Percentiles rank a stretch among this genome's conserved stretches.
These are phyloP conservation scores for Coccomyxa subellipsoidea DNA, from an alignment of 163 green algal genomes.

Conservation along the genomic window DNA sequence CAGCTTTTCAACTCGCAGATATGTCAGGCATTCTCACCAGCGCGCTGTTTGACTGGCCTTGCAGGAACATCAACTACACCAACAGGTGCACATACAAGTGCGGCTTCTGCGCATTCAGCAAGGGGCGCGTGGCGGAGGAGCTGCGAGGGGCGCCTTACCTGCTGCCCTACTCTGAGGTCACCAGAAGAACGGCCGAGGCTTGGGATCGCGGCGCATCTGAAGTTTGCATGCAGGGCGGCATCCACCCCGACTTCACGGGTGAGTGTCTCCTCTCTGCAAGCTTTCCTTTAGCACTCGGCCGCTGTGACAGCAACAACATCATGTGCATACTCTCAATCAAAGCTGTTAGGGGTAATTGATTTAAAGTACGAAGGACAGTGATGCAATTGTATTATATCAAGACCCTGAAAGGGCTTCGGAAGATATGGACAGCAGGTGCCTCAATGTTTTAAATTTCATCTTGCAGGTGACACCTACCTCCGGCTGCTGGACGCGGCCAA, in stretches of 20 bases:
- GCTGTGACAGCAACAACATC: no score
- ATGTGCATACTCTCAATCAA: no score
- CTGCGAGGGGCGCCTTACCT: slow-evolving; percentile 76
- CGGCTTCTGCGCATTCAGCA: slow-evolving; percentile 77
- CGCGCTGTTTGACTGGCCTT: no score
- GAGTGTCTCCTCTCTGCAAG: not conserved
- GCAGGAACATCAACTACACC: slow-evolving; percentile 91
- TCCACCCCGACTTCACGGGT: slow-evolving; percentile 86
- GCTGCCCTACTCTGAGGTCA: slow-evolving; percentile 68
- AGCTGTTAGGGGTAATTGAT: no score
- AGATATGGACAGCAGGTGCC: not conserved
- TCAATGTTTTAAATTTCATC: not conserved
- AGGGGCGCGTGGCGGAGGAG: slow-evolving; percentile 44
- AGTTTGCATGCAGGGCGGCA: slow-evolving; percentile 83
- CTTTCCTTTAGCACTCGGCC: no score
- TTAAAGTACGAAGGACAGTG: no score
- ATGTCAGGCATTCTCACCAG: no score
- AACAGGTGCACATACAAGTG: slow-evolving; percentile 45
- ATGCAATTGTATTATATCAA: no score
- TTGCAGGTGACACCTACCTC: slow-evolving; percentile 21
- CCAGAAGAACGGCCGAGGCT: slow-evolving; percentile 62
- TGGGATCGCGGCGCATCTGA: slow-evolving; percentile 81
- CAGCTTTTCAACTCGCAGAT: no score
- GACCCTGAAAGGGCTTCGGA: no score
- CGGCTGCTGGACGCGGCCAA: slow-evolving; percentile 66